Base-by-base conservation (phyloP, 805 yeast genomes). In the Nakazawaea ambrosiae region DNA sequence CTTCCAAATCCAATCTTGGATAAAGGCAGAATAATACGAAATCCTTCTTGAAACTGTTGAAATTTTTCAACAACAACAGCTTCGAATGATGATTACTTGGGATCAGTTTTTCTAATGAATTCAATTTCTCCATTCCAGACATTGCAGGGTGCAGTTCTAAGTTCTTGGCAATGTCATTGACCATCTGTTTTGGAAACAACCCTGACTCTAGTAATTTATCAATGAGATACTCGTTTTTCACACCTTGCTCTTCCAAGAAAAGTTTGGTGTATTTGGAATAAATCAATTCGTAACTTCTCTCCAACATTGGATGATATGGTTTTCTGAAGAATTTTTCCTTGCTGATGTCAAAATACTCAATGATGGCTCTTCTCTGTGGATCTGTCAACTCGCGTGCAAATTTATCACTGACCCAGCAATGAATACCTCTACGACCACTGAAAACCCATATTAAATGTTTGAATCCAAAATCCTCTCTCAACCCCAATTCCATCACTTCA, bases 351-450 rank as follows among this genome's bases (percentile, higher is more conserved):
- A 92, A 57, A 55, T 92, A 92, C 47, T 85, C 89, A 23, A 89
- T 80, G 10, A 92, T 73, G 3, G 95, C 77, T 49, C 81, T 69
- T 50, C 98, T 73, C 43, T 76, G 74, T 4, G 65, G 50, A 55
- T 92, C 97, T 45, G 75, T 82, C 44, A 92, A 58, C 2, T 56
- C 50, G 40, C 97, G 65, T 1, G 97, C 96, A 33, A 89, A 65
- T 39, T 71, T 60, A 55, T 92, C 98, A 58, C 95, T 84, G 18
- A 92, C 71, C 98, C 98, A 92, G 52, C 97, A 94, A 68, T 92
- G 98, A 12, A 94, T 95, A 58, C 98, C 98, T 73, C 98, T 84
- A 68, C 98, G 82, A 33, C 98, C 98, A 1, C 96, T 87, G 54
- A 86, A 92, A 4, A 90, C 96, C 97, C 97, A 92, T 34, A 92